These are phyloP conservation scores for Microdochium trichocladiopsis DNA, from an alignment of 2,329 filamentous ascomycete species.

Conservation along the genomic window DNA sequence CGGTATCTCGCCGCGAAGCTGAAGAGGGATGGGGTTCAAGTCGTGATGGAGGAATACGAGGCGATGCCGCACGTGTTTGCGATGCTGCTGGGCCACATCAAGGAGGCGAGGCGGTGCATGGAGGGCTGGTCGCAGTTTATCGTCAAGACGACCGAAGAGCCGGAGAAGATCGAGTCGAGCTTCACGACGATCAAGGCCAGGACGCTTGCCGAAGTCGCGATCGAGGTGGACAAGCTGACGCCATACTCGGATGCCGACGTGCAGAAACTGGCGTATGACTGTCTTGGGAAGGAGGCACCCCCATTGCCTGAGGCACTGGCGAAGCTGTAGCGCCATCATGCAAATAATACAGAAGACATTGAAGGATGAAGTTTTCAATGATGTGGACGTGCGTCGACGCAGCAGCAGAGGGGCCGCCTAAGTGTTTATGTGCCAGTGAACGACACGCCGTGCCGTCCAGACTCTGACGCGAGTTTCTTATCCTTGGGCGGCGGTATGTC, in stretches of 20 bases:
- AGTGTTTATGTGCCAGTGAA: too few relatives aligned
- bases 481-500: too few relatives aligned
- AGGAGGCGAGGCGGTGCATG: constrained; percentile 43
- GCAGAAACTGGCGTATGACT: constrained; percentile 25
- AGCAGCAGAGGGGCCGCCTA: too few relatives aligned
- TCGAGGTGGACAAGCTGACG: constrained; percentile 35
- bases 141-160: constrained; percentile 26
- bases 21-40: constrained; percentile 46
- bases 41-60: constrained; percentile 67
- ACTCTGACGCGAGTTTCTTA: too few relatives aligned
- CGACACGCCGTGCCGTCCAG: too few relatives aligned
- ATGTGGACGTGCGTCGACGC: too few relatives aligned
- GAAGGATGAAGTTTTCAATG: not conserved
- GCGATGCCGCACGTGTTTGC: constrained; percentile 76
- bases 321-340: constrained; percentile 11
- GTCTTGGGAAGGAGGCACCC: constrained; percentile 13
- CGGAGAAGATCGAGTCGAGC: constrained; percentile 23
- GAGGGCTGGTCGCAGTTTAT: constrained; percentile 52
- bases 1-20: constrained; percentile 52
- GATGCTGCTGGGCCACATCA: constrained; percentile 40
- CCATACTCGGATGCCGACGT: constrained; percentile 36
- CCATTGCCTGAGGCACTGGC: constrained; percentile 7
- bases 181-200: constrained; percentile 41
- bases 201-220: constrained; percentile 38
- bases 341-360: constrained; percentile 4